phyloP scores from a whole-genome alignment of 1,139 yeast species.

The Scheffersomyces quercinus region DNA sequence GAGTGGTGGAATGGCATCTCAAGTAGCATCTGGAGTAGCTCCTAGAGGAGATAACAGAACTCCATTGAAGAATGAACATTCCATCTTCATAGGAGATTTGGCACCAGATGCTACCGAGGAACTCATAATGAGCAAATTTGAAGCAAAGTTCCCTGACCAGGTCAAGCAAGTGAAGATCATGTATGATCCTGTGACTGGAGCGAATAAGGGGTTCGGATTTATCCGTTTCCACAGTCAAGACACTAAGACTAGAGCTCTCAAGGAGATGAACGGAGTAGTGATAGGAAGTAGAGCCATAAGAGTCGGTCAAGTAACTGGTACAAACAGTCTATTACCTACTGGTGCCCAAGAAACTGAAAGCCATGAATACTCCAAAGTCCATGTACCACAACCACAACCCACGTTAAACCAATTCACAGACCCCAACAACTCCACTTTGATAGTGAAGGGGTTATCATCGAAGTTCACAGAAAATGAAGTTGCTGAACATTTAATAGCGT shows the following conservation, averaged over 20 bases:
- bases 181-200: conserved; percentile 75
- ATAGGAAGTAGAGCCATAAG: conserved; percentile 76
- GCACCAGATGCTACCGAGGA: conserved; percentile 76
- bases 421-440: conserved; percentile 36
- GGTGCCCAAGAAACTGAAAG: conserved; percentile 1
- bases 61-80: conserved; percentile 47
- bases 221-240: conserved; percentile 74
- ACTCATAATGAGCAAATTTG: conserved; percentile 66
- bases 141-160: conserved; percentile 62
- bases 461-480: conserved; percentile 33
- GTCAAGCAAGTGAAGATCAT: conserved; percentile 85
- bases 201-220: conserved; percentile 88
- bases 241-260: conserved; percentile 74
- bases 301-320: conserved; percentile 47
- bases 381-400: conserved; percentile 36
- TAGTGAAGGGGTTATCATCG: conserved; percentile 29
- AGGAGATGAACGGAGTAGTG: conserved; percentile 80
- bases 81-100: conserved; percentile 86
- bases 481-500: conserved; percentile 26
- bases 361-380: conserved; percentile 14
- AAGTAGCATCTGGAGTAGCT: neutral
- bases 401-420: conserved; percentile 32
- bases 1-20: conserved; percentile 26
- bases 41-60: conserved; percentile 3
- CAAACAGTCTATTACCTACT: neutral